phyloP scores from a whole-genome alignment of 257 asterid genomes.

The Solanum appendiculatum region DNA sequence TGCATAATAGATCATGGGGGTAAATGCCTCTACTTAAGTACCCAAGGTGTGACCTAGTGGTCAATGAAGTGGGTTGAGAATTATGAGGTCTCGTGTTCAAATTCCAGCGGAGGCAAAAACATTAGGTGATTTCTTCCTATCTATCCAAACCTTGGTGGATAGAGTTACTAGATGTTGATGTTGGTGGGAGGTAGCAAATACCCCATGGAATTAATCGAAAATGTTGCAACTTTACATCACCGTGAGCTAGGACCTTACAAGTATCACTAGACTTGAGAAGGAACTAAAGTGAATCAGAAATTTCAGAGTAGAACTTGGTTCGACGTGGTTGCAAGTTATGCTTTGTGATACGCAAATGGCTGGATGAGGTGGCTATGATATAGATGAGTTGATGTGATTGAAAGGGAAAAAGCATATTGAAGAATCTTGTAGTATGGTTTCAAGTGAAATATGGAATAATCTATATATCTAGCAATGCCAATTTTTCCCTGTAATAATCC shows the following conservation, averaged over 20 bases:
- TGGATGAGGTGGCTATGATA: background rate
- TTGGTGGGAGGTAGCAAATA: background rate
- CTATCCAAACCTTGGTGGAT: background rate
- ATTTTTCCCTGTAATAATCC: background rate
- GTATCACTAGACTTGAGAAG: background rate
- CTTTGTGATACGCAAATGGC: background rate
- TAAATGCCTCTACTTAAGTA: background rate
- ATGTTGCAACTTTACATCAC: background rate
- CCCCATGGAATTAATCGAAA: background rate
- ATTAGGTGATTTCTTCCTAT: background rate
- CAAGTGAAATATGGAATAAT: background rate
- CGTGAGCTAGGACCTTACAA: background rate
- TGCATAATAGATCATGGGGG: background rate
- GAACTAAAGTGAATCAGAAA: background rate
- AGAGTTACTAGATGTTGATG: background rate
- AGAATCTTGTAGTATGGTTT: background rate
- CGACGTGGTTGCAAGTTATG: background rate
- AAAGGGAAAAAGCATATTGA: background rate
- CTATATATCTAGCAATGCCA: background rate
- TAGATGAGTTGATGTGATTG: background rate
- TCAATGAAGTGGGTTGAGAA: background rate
- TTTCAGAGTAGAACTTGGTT: background rate
- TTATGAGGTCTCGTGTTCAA: background rate
- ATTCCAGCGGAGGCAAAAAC: background rate
- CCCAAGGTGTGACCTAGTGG: background rate